phyloP scores from a whole-genome alignment of 2,329 filamentous ascomycete species.

The Ascochyta clinopodiicola region DNA sequence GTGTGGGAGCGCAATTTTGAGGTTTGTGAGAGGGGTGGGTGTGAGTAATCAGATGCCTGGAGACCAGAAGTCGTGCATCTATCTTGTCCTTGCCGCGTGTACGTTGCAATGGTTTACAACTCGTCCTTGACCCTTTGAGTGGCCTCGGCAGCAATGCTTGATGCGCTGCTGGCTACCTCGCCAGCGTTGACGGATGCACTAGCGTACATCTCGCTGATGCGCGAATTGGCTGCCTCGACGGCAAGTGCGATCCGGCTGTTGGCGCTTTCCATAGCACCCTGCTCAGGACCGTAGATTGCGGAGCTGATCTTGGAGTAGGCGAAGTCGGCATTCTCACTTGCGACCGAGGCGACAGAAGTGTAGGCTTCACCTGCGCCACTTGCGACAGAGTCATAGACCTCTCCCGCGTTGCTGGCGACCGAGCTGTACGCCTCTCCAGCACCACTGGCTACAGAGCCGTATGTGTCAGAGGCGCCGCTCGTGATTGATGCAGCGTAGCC shows the following conservation, averaged over 20 bases:
- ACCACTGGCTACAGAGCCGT: slow-evolving; percentile 55
- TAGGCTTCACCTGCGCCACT: slow-evolving; percentile 45
- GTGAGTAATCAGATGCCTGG: background rate
- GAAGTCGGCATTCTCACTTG: slow-evolving; percentile 49
- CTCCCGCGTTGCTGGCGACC: slow-evolving; percentile 54
- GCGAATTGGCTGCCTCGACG: slow-evolving; percentile 53
- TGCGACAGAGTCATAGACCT: slow-evolving; percentile 51
- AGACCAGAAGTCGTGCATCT: background rate
- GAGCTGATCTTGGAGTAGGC: slow-evolving; percentile 49
- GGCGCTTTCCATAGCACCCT: slow-evolving; percentile 55
- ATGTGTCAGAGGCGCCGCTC: slow-evolving; percentile 39
- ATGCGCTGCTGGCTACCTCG: slow-evolving; percentile 55
- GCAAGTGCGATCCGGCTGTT: slow-evolving; percentile 51
- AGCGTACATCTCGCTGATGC: slow-evolving; percentile 50
- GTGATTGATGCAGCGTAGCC: slow-evolving; percentile 47
- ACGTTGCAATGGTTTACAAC: slow-evolving; percentile 47
- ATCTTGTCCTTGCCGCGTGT: background rate
- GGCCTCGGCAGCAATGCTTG: slow-evolving; percentile 44
- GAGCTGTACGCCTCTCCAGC: slow-evolving; percentile 56
- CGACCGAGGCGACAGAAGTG: slow-evolving; percentile 55
- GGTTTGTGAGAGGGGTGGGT: background rate
- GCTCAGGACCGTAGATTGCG: slow-evolving; percentile 57
- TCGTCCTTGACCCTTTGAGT: slow-evolving; percentile 60
- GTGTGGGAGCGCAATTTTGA: slow-evolving; percentile 7
- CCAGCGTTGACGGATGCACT: slow-evolving; percentile 50